Conservation (phyloP, 2,329 filamentous ascomycete genomes). For the Trichoderma brevicompactum region DNA sequence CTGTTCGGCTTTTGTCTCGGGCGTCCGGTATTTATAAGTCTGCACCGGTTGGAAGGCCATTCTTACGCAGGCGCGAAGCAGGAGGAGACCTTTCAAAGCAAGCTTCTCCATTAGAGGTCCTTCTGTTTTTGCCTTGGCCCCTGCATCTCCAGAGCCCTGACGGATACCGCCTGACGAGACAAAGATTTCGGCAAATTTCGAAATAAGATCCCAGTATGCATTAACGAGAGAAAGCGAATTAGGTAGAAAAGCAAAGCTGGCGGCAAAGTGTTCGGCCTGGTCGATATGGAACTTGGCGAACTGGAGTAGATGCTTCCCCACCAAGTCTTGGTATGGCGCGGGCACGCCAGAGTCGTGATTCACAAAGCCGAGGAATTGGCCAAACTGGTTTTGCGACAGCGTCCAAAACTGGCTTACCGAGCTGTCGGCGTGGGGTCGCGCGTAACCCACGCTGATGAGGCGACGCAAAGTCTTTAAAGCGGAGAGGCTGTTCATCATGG, state of each 20-base stretch:
- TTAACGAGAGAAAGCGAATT: slow-evolving; percentile 76
- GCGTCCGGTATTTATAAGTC: slow-evolving; percentile 80
- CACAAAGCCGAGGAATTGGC: slow-evolving; percentile 70
- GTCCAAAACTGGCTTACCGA: slow-evolving; percentile 82
- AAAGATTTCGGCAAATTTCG: slow-evolving; percentile 75
- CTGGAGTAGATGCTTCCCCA: slow-evolving; percentile 88
- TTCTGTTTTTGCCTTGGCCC: slow-evolving; percentile 57
- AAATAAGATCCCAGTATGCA: slow-evolving; percentile 84
- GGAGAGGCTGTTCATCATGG: slow-evolving; percentile 76
- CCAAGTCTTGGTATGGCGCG: slow-evolving; percentile 58
- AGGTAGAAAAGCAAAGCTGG: slow-evolving; percentile 81
- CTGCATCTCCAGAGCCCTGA: slow-evolving; percentile 46
- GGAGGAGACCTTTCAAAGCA: slow-evolving; percentile 78
- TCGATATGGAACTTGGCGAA: slow-evolving; percentile 90
- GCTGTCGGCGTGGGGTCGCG: slow-evolving; percentile 77
- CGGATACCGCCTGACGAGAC: slow-evolving; percentile 63
- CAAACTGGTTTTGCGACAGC: slow-evolving; percentile 75
- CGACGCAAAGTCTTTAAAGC: slow-evolving; percentile 80
- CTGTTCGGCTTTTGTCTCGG: slow-evolving; percentile 76
- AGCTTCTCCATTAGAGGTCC: slow-evolving; percentile 75
- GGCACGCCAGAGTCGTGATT: slow-evolving; percentile 60
- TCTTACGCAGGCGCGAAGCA: slow-evolving; percentile 80
- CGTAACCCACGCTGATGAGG: slow-evolving; percentile 79
- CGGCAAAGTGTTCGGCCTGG: slow-evolving; percentile 78
- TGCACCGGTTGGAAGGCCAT: slow-evolving; percentile 82